Evolutionary conservation across 2,329 filamentous ascomycete species (phyloP).

Genomic region (Thelonectria discophora): DNA sequence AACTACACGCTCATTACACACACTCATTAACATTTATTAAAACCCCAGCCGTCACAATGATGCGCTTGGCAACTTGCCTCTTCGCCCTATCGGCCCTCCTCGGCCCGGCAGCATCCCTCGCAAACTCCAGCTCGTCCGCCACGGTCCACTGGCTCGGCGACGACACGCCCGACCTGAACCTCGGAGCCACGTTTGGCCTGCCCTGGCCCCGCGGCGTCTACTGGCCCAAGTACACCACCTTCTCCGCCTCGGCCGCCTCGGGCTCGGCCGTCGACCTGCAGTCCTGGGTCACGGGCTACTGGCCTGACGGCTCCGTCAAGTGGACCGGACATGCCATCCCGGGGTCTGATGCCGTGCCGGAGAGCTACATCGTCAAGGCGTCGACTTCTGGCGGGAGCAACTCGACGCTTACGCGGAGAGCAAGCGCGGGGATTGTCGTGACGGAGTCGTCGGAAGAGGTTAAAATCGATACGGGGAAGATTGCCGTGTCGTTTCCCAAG

Average conservation of each 20-base stretch:
- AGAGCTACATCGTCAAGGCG: conserved; percentile 52
- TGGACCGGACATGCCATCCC: conserved; percentile 68
- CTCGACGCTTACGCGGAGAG: conserved; percentile 18
- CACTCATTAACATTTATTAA: not conserved
- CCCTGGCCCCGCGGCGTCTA: conserved; percentile 55
- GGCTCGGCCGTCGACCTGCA: conserved; percentile 45
- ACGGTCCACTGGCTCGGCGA: conserved; percentile 53
- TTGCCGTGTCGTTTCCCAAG: conserved; percentile 54
- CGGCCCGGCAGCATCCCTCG: conserved; percentile 22
- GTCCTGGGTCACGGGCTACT: conserved; percentile 67
- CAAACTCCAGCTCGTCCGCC: conserved; percentile 32
- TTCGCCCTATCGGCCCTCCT: conserved; percentile 22
- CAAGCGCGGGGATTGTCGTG: conserved; percentile 21
- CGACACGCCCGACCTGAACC: conserved; percentile 45
- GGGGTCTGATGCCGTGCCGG: conserved; percentile 49
- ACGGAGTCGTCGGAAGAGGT: conserved; percentile 43
- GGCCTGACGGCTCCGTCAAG: conserved; percentile 68
- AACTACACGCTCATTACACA: too few species aligned
- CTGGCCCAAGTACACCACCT: conserved; percentile 47
- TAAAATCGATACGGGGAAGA: conserved; percentile 55
- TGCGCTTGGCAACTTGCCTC: conserved; percentile 9
- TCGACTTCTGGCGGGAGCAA: conserved; percentile 23
- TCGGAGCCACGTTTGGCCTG: conserved; percentile 55
- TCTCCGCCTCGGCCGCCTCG: conserved; percentile 43
- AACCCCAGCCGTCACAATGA: conserved; percentile 12